Evolutionary conservation across 768 basidiomycete species (phyloP).

Genomic region (Tulasnella sp.): DNA sequence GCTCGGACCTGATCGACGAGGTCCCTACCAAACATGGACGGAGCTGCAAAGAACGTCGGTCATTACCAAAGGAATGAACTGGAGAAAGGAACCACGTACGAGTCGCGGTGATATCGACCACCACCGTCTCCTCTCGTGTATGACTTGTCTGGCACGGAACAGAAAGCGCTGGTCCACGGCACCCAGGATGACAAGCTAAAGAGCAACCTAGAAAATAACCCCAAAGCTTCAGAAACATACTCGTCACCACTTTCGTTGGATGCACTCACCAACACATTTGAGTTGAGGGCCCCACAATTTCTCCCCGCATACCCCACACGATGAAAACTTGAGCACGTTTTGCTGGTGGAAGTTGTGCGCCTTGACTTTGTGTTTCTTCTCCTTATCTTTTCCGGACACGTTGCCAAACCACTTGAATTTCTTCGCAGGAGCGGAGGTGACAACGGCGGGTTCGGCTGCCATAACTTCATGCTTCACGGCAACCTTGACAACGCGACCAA

Average conservation of each 20-base stretch:
- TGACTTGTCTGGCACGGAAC: slow-evolving; percentile 47
- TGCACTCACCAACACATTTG: slow-evolving; percentile 66
- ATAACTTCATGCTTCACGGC: slow-evolving; percentile 17
- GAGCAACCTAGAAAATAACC: slow-evolving; percentile 48
- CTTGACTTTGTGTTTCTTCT: slow-evolving; percentile 19
- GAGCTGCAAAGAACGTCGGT: slow-evolving; percentile 34
- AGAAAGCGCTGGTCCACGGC: slow-evolving; percentile 55
- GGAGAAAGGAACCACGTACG: slow-evolving; percentile 24
- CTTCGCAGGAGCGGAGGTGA: slow-evolving; percentile 22
- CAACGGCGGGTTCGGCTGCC: slow-evolving; percentile 13
- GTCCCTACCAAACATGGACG: slow-evolving; percentile 88
- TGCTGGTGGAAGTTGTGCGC: slow-evolving; percentile 85
- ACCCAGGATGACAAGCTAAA: slow-evolving; percentile 78
- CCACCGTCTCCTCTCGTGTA: slow-evolving; percentile 18
- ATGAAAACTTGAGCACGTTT: slow-evolving; percentile 74
- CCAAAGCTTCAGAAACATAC: not conserved
- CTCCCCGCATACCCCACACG: slow-evolving; percentile 92
- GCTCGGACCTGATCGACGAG: slow-evolving; percentile 69
- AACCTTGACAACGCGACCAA: slow-evolving; percentile 26
- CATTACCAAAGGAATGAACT: not conserved
- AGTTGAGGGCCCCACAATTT: slow-evolving; percentile 99
- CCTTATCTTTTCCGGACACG: slow-evolving; percentile 20
- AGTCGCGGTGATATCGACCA: slow-evolving; percentile 23
- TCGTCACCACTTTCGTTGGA: not conserved
- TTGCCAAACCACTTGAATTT: slow-evolving; percentile 35